Conservation (phyloP, 257 asterid genomes). For the Salvia miltiorrhiza region DNA sequence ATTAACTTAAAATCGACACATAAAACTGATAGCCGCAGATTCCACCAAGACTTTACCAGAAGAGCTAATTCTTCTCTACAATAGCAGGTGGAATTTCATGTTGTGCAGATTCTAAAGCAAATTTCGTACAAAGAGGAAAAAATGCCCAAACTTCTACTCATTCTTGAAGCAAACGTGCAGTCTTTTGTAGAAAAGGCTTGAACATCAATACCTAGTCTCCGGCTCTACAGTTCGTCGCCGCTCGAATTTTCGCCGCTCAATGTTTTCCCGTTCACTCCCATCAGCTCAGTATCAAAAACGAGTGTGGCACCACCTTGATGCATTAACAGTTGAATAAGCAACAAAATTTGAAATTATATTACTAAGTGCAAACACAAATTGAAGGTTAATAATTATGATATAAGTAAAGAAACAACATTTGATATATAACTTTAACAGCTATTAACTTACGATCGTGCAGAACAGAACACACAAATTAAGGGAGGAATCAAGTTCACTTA, state of each 20-base stretch:
- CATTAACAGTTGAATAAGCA: slow-evolving; percentile 2
- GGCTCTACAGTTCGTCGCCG: slow-evolving; percentile 48
- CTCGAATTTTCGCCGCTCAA: slow-evolving; percentile 34
- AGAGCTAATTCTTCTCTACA: neutral
- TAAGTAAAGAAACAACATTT: neutral
- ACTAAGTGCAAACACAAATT: neutral
- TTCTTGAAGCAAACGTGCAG: slow-evolving; percentile 14
- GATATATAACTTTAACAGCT: neutral
- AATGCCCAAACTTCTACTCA: slow-evolving; percentile 4
- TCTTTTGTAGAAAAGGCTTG: neutral
- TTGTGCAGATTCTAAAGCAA: neutral
- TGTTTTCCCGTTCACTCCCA: slow-evolving; percentile 82
- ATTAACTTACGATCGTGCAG: neutral
- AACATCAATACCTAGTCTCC: slow-evolving; percentile 4
- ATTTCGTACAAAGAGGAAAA: neutral
- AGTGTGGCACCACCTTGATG: slow-evolving; percentile 91
- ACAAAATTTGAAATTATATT: too few species aligned
- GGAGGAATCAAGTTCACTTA: neutral
- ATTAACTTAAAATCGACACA: too few species aligned
- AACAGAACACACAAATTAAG: neutral
- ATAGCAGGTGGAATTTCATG: neutral
- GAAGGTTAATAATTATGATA: neutral
- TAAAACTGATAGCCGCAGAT: neutral
- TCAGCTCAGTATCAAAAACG: slow-evolving; percentile 87
- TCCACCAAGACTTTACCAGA: neutral